Conservation (phyloP, 306 rosid species). For the Cicer arietinum region DNA sequence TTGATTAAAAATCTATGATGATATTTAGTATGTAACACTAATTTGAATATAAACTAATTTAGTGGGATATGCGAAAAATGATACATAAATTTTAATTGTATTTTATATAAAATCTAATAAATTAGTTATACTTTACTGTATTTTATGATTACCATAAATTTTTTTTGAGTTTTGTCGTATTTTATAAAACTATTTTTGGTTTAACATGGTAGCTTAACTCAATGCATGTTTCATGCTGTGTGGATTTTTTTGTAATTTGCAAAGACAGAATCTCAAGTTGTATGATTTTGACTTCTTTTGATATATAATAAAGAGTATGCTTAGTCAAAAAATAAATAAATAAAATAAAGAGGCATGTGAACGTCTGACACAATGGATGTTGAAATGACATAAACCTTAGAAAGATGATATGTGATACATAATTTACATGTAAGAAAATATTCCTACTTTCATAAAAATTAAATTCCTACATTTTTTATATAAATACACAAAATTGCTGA, state of each 20-base stretch:
- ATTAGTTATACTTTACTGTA: too few relatives aligned
- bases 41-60: too few relatives aligned
- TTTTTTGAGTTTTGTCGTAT: too few relatives aligned
- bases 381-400: slow-evolving; percentile 45
- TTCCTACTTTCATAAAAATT: background rate
- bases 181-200: too few relatives aligned
- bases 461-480: background rate
- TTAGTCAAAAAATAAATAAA: too few relatives aligned
- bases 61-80: too few relatives aligned
- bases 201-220: too few relatives aligned
- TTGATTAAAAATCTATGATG: too few relatives aligned
- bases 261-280: slow-evolving; percentile 39
- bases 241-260: slow-evolving; percentile 24
- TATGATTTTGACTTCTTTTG: slow-evolving; percentile 44
- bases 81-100: too few relatives aligned
- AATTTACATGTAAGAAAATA: slow-evolving; percentile 1
- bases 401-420: slow-evolving; percentile 26
- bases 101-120: too few relatives aligned
- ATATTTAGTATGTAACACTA: too few relatives aligned
- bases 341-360: slow-evolving; percentile 40
- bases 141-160: too few relatives aligned
- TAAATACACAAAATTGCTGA: background rate
- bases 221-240: background rate
- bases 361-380: slow-evolving; percentile 44
- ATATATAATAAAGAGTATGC: slow-evolving; percentile 29